Percentiles rank a stretch among this genome's conserved stretches.
Evolutionary conservation across 129 eudicot species (phyloP).

Genomic region (Erigeron canadensis): DNA sequence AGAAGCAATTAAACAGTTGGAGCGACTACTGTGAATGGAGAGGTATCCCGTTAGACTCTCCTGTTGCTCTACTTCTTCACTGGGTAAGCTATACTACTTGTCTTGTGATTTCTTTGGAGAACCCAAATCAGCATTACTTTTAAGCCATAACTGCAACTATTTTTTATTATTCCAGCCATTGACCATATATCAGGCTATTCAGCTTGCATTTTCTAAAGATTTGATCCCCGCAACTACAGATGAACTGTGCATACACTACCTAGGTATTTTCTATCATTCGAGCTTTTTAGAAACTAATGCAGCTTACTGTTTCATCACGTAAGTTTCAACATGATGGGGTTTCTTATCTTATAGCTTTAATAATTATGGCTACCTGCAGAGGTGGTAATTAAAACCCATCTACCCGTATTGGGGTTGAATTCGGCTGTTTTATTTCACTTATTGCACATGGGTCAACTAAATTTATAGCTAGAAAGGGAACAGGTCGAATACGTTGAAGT

Average conservation of each 20-base stretch:
- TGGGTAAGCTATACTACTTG: slow-evolving; percentile 46
- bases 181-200: slow-evolving; percentile 64
- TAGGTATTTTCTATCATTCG: slow-evolving; percentile 50
- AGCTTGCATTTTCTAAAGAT: slow-evolving; percentile 48
- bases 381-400: neutral
- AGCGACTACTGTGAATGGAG: slow-evolving; percentile 91
- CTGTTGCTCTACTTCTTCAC: slow-evolving; percentile 85
- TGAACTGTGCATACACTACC: slow-evolving; percentile 77
- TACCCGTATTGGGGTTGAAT: neutral
- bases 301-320: slow-evolving; percentile 4
- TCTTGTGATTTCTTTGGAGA: neutral
- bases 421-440: neutral
- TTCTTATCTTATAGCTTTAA: neutral
- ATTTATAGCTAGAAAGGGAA: neutral
- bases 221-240: slow-evolving; percentile 37
- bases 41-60: slow-evolving; percentile 69
- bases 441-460: neutral
- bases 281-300: neutral
- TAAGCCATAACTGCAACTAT: slow-evolving; percentile 18
- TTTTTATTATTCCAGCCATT: slow-evolving; percentile 62
- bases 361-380: neutral
- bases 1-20: slow-evolving; percentile 57
- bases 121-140: neutral
- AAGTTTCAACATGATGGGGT: slow-evolving; percentile 6
- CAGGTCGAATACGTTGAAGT: neutral